A percentile compares a stretch with the other conserved stretches of the same genome.
phyloP scores from a whole-genome alignment of 139 green algal genomes.

The Tetradesmus lagerheimii region DNA sequence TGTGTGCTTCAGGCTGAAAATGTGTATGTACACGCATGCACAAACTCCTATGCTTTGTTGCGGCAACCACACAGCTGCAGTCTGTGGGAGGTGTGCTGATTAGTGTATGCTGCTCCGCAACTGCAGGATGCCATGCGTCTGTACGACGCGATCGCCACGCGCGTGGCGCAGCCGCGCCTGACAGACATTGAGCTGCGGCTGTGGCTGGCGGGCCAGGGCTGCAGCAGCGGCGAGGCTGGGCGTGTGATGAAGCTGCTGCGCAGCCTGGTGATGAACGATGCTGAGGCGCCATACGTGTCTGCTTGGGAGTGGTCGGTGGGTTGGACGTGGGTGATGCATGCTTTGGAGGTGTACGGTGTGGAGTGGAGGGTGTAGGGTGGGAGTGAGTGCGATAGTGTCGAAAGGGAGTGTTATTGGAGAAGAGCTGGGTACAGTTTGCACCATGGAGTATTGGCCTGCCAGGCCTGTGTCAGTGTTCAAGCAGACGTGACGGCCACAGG shows the following conservation, averaged over 20 bases:
- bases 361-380: conserved; percentile 21
- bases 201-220: conserved; percentile 47
- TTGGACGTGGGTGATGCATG: conserved; percentile 48
- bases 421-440: neutral
- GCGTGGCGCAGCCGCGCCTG: conserved; percentile 25
- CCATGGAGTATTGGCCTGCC: neutral
- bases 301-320: conserved; percentile 44
- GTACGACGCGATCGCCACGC: conserved; percentile 38
- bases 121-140: conserved; percentile 34
- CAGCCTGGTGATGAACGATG: conserved; percentile 29
- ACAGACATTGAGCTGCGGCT: conserved; percentile 45
- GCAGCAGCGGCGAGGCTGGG: conserved; percentile 21
- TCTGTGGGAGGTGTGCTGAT: neutral
- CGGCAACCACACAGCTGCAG: neutral
- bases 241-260: conserved; percentile 45
- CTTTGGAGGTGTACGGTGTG: conserved; percentile 47
- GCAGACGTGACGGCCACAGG: neutral
- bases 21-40: too few species aligned
- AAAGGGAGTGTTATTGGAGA: too few species aligned
- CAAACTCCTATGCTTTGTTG: neutral
- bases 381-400: neutral
- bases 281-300: neutral
- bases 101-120: neutral
- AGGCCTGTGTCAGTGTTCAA: neutral
- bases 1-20: neutral